A percentile compares a stretch with the other conserved stretches of the same genome.
These are phyloP conservation scores for Penicillium sp. DNA, from an alignment of 2,329 filamentous ascomycete genomes.

Conservation along the genomic window DNA sequence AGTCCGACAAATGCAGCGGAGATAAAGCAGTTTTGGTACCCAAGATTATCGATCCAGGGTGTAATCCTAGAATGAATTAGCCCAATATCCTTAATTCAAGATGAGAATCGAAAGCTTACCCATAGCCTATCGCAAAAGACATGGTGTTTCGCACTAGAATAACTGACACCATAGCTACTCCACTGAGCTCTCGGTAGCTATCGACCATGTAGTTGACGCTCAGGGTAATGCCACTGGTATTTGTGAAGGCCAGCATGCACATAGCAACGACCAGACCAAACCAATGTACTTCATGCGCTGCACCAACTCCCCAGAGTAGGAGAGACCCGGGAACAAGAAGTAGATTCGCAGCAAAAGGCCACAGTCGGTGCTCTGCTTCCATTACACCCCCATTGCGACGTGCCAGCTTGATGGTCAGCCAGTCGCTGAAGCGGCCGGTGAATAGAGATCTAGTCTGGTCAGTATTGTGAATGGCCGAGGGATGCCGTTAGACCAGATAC, in stretches of 20 bases:
- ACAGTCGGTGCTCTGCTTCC: conserved; percentile 48
- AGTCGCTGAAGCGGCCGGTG: conserved; percentile 45
- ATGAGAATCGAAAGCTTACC: conserved; percentile 25
- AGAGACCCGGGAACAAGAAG: conserved; percentile 40
- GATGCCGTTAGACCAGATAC: neutral
- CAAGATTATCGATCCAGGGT: conserved; percentile 50
- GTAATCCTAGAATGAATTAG: conserved; percentile 42
- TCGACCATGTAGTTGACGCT: conserved; percentile 48
- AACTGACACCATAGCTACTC: conserved; percentile 47
- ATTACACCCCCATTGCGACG: conserved; percentile 46
- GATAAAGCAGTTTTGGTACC: conserved; percentile 53
- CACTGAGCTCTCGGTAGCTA: conserved; percentile 45
- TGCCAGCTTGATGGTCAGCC: conserved; percentile 42
- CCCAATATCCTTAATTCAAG: neutral
- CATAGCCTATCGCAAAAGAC: conserved; percentile 52
- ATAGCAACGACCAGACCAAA: conserved; percentile 49
- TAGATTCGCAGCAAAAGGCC: conserved; percentile 42
- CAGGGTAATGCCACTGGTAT: conserved; percentile 42
- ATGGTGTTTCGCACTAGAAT: conserved; percentile 55
- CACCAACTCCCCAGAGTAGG: conserved; percentile 48
- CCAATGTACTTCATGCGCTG: conserved; percentile 48
- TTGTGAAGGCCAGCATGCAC: conserved; percentile 46
- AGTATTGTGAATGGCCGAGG: neutral
- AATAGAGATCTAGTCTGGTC: conserved; percentile 37
- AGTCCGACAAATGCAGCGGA: conserved; percentile 44